Conservation (phyloP, 148 eudicot genomes). For the Bassia scoparia region DNA sequence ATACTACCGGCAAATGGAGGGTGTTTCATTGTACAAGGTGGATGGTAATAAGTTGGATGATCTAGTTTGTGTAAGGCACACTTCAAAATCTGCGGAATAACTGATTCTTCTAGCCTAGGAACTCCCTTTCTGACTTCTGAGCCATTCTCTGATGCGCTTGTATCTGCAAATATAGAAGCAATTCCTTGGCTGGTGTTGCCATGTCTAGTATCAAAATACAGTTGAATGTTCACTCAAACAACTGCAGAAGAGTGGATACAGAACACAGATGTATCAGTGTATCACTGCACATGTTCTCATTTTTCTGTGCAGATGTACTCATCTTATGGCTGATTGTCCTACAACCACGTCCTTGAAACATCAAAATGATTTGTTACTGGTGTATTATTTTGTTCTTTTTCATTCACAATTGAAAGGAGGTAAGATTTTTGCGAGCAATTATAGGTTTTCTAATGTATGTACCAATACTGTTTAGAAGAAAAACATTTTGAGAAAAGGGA, state of each 20-base stretch:
- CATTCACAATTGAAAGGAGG: background rate
- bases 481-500: too few relatives aligned
- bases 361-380: background rate
- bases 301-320: background rate
- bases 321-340: conserved; percentile 4
- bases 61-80: conserved; percentile 79
- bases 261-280: background rate
- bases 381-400: background rate
- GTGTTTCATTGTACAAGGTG: conserved; percentile 78
- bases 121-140: background rate
- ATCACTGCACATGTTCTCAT: background rate
- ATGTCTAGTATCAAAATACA: background rate
- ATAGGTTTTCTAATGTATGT: conserved; percentile 2
- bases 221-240: background rate
- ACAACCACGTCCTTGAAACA: background rate
- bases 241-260: background rate
- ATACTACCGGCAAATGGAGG: conserved; percentile 76
- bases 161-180: background rate
- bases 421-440: background rate
- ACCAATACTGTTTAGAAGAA: conserved; percentile 1
- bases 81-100: conserved; percentile 32
- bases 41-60: conserved; percentile 96
- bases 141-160: background rate
- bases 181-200: background rate
- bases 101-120: background rate